Conservation (phyloP, 2,329 filamentous ascomycete genomes). For the Hypoxylon sp. region DNA sequence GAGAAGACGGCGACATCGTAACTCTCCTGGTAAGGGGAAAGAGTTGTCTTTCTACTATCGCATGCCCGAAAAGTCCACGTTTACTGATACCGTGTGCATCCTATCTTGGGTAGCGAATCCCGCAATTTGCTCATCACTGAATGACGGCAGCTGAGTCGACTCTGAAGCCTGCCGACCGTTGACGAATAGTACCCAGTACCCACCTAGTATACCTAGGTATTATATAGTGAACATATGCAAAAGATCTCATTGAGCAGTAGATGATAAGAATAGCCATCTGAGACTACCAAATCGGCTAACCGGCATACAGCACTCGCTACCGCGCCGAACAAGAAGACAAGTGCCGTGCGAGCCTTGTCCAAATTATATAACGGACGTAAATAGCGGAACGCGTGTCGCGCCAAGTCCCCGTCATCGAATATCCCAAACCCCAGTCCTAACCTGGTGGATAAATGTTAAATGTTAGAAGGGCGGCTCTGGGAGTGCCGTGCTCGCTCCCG, state of each 20-base stretch:
- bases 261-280: conserved; percentile 8
- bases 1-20: neutral
- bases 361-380: conserved; percentile 32
- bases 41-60: neutral
- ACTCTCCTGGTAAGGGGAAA: neutral
- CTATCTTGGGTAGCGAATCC: neutral
- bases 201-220: conserved; percentile 3
- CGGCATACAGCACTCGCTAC: conserved; percentile 36
- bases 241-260: neutral
- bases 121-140: conserved; percentile 8
- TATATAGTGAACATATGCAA: conserved; percentile 5
- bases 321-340: conserved; percentile 16
- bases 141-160: conserved; percentile 17
- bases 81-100: neutral
- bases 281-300: conserved; percentile 26
- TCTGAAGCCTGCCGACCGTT: neutral
- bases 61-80: no score
- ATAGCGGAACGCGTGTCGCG: conserved; percentile 29
- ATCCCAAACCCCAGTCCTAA: conserved; percentile 34
- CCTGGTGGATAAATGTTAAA: conserved; percentile 40
- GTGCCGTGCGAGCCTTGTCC: conserved; percentile 32
- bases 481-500: conserved; percentile 27
- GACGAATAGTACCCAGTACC: neutral
- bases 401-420: conserved; percentile 26
- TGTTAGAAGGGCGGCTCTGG: neutral